Percentiles rank a stretch among this genome's conserved stretches.
phyloP scores from a whole-genome alignment of 139 green algal genomes.

The Chlamydomonas asymmetrica region DNA sequence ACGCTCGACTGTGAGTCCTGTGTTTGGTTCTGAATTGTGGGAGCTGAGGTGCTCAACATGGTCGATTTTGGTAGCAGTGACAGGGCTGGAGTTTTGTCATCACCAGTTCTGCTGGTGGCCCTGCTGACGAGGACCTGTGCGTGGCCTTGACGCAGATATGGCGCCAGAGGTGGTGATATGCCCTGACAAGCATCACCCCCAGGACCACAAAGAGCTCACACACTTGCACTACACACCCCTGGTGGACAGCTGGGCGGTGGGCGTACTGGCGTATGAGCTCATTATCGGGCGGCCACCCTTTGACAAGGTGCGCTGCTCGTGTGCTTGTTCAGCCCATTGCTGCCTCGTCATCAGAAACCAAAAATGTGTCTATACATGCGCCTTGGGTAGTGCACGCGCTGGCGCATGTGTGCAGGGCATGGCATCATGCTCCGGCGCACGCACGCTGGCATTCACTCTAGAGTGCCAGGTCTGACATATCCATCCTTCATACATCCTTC shows the following conservation, averaged over 20 bases:
- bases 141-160: not conserved
- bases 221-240: slow-evolving; percentile 49
- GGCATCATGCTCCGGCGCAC: too few species aligned
- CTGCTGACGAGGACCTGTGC: not conserved
- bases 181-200: slow-evolving; percentile 37
- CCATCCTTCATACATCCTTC: too few species aligned
- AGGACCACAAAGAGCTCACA: slow-evolving; percentile 33
- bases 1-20: slow-evolving; percentile 53
- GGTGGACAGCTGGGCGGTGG: slow-evolving; percentile 67
- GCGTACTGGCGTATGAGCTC: slow-evolving; percentile 67
- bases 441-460: not conserved
- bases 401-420: too few species aligned
- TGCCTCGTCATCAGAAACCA: too few species aligned
- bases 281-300: slow-evolving; percentile 60
- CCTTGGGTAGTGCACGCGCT: too few species aligned
- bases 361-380: too few species aligned
- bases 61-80: not conserved
- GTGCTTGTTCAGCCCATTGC: too few species aligned
- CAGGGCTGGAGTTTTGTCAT: not conserved
- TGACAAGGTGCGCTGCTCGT: slow-evolving; percentile 39
- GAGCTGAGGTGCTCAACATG: slow-evolving; percentile 7
- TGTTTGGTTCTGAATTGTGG: not conserved
- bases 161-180: slow-evolving; percentile 36
- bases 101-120: not conserved
- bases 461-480: not conserved